phyloP scores from a whole-genome alignment of 768 basidiomycete genomes.

The Lentinula detonsa region DNA sequence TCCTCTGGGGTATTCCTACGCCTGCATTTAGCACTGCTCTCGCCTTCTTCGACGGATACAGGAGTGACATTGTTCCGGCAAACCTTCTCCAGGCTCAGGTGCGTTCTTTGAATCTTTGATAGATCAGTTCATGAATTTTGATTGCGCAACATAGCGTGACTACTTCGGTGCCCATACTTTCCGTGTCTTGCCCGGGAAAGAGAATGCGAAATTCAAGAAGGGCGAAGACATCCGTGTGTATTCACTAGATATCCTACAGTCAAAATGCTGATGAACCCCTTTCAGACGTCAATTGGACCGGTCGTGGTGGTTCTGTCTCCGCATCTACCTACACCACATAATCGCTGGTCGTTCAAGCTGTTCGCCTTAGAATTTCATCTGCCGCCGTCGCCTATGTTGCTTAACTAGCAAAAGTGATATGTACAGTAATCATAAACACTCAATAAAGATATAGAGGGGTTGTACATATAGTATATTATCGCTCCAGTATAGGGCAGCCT shows the following conservation, averaged over 20 bases:
- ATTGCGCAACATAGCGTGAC: constrained; percentile 56
- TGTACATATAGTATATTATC: neutral
- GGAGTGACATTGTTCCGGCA: constrained; percentile 90
- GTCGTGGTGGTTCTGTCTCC: constrained; percentile 92
- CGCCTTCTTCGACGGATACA: constrained; percentile 98
- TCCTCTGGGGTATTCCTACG: constrained; percentile 96
- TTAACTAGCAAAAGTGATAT: neutral
- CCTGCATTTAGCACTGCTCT: constrained; percentile 98
- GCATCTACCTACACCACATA: constrained; percentile 75
- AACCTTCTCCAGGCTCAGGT: constrained; percentile 94
- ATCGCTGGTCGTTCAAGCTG: neutral
- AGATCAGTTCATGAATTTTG: neutral
- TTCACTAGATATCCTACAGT: constrained; percentile 4
- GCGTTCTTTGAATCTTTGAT: constrained; percentile 9
- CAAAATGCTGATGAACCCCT: constrained; percentile 1
- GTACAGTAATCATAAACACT: constrained; percentile 2
- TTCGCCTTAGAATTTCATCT: neutral
- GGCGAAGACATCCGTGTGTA: constrained; percentile 85
- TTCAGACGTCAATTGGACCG: constrained; percentile 97
- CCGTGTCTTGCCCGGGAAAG: constrained; percentile 88
- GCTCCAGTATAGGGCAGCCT: no score
- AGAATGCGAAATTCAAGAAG: constrained; percentile 73
- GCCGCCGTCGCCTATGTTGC: neutral
- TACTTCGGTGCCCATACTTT: constrained; percentile 99
- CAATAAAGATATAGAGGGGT: neutral